phyloP scores from a whole-genome alignment of 2,329 filamentous ascomycete genomes.

The Phaeosphaeriaceae sp. region DNA sequence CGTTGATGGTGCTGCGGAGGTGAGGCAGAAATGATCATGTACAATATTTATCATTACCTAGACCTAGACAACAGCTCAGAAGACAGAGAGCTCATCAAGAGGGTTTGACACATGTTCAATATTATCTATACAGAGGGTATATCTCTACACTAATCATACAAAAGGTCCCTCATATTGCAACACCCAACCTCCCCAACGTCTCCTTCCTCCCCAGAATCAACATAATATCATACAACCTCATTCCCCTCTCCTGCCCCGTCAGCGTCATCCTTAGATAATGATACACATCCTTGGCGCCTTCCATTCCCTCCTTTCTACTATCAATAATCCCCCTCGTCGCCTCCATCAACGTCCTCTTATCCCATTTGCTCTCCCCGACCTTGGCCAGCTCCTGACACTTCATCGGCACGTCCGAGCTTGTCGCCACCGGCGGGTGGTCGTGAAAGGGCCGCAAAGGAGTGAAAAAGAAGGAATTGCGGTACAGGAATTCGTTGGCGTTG shows the following conservation, averaged over 20 bases:
- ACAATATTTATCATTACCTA: no score
- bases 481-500: constrained; percentile 62
- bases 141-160: not conserved
- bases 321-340: constrained; percentile 39
- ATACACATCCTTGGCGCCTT: constrained; percentile 40
- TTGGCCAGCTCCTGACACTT: constrained; percentile 23
- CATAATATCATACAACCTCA: constrained; percentile 46
- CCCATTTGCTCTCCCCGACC: constrained; percentile 30
- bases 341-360: constrained; percentile 28
- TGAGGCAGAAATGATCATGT: no score
- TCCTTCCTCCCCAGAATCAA: constrained; percentile 41
- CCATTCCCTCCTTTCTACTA: constrained; percentile 27
- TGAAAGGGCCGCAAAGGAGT: constrained; percentile 34
- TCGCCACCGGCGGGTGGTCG: constrained; percentile 11
- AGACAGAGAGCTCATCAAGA: not conserved
- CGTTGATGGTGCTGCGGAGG: no score
- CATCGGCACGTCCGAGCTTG: constrained; percentile 24
- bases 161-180: no score
- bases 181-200: constrained; percentile 36
- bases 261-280: constrained; percentile 42
- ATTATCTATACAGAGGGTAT: not conserved
- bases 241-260: constrained; percentile 40
- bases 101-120: not conserved
- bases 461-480: constrained; percentile 67
- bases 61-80: no score